These are phyloP conservation scores for Cucumis cinereus DNA, from an alignment of 306 rosid genomes.

Conservation along the genomic window DNA sequence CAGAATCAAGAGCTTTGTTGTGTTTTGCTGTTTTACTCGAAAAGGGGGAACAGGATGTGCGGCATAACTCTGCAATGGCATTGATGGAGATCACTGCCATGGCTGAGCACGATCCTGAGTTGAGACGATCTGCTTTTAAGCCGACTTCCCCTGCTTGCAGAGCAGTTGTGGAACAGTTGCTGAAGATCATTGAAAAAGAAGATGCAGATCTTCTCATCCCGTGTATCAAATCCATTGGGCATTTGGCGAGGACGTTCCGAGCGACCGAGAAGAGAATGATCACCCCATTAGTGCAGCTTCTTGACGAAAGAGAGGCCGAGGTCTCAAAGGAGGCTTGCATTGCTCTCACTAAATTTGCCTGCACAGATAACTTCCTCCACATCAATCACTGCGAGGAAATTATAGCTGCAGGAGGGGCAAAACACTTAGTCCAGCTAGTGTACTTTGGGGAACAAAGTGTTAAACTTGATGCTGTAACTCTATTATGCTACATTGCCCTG, in stretches of 20 bases:
- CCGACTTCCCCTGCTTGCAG: conserved; percentile 92
- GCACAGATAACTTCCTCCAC: conserved; percentile 63
- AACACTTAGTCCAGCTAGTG: conserved; percentile 72
- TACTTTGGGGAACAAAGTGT: conserved; percentile 74
- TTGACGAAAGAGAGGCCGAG: conserved; percentile 70
- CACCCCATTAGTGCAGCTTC: conserved; percentile 65
- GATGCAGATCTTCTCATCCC: conserved; percentile 68
- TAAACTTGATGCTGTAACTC: conserved; percentile 45
- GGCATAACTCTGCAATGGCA: conserved; percentile 78
- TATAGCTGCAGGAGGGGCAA: conserved; percentile 63
- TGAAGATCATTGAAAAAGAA: conserved; percentile 50
- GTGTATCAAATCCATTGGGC: conserved; percentile 65
- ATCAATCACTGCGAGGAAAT: conserved; percentile 78
- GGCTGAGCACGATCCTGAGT: conserved; percentile 76
- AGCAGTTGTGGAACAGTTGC: conserved; percentile 74
- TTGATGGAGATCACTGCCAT: conserved; percentile 80
- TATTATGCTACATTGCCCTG: conserved; percentile 67
- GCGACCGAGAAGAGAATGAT: conserved; percentile 79
- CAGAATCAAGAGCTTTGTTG: conserved; percentile 77
- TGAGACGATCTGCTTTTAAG: conserved; percentile 83
- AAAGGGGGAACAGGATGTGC: conserved; percentile 59
- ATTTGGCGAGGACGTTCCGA: conserved; percentile 73
- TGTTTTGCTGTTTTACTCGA: conserved; percentile 83
- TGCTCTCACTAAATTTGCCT: conserved; percentile 67
- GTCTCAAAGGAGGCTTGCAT: conserved; percentile 48